These are phyloP conservation scores for Physcia stellaris DNA, from an alignment of 495 filamentous ascomycete genomes.

Conservation along the genomic window DNA sequence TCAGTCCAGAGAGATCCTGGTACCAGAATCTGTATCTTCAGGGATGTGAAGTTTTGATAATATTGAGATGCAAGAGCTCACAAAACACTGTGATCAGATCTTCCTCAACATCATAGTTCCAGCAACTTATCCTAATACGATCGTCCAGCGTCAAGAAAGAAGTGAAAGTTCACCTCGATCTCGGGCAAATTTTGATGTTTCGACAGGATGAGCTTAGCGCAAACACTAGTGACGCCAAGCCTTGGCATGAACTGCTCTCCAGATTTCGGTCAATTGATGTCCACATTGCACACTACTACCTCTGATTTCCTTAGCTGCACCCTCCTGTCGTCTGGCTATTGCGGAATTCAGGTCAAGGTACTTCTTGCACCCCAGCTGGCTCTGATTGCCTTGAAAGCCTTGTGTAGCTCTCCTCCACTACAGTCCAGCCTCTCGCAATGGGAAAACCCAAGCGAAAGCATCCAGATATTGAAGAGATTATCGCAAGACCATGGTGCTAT, in stretches of 20 bases:
- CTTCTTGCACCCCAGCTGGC: too few relatives aligned
- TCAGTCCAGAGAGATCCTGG: not conserved
- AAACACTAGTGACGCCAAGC: too few relatives aligned
- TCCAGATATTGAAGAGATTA: constrained; percentile 74
- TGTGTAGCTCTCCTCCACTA: not conserved
- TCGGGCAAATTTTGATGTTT: too few relatives aligned
- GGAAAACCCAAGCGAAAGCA: constrained; percentile 77
- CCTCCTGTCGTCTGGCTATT: not conserved
- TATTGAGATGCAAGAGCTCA: not conserved
- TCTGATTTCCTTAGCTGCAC: not conserved
- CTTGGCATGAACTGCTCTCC: not conserved
- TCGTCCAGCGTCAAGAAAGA: too few relatives aligned
- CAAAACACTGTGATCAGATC: too few relatives aligned
- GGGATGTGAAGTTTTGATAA: not conserved
- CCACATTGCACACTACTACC: not conserved
- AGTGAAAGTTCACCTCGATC: too few relatives aligned
- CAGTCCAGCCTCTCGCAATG: constrained; percentile 34
- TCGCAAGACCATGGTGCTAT: constrained; percentile 90
- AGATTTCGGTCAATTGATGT: not conserved
- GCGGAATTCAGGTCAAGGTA: not conserved
- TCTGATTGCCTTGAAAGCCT: too few relatives aligned
- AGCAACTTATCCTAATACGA: too few relatives aligned
- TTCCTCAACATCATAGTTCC: too few relatives aligned
- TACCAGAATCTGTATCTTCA: not conserved
- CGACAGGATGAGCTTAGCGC: too few relatives aligned